These are phyloP conservation scores for Mycena chlorophos DNA, from an alignment of 768 basidiomycete species.

Conservation along the genomic window DNA sequence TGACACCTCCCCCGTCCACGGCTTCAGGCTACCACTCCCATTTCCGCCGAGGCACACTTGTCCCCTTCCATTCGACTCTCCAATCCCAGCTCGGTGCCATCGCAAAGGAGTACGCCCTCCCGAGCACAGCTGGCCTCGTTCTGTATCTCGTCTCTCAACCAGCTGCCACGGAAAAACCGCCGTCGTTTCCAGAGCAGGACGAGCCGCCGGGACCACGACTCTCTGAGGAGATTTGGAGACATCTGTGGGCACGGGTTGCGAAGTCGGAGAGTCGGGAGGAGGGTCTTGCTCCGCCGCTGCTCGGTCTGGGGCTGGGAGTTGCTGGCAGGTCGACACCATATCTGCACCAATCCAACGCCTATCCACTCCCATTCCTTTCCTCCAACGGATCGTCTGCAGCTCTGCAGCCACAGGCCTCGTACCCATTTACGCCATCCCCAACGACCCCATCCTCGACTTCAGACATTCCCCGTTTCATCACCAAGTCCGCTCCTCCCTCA, in stretches of 20 bases:
- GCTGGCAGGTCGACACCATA: constrained; percentile 44
- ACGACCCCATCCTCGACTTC: constrained; percentile 57
- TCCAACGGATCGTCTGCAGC: constrained; percentile 31
- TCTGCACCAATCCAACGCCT: constrained; percentile 39
- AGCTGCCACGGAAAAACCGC: background rate
- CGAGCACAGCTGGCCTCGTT: constrained; percentile 79
- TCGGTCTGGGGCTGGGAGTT: constrained; percentile 46
- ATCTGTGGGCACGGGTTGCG: constrained; percentile 76
- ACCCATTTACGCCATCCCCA: constrained; percentile 47
- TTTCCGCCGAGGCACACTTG: constrained; percentile 81
- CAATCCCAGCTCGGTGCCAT: constrained; percentile 84
- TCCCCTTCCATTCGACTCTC: constrained; percentile 82
- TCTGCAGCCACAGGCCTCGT: constrained; percentile 37
- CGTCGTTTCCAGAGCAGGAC: constrained; percentile 33
- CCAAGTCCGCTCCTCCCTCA: constrained; percentile 52
- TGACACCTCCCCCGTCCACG: constrained; percentile 51
- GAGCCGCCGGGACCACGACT: constrained; percentile 76
- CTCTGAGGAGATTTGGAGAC: constrained; percentile 85
- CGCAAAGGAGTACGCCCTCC: constrained; percentile 90
- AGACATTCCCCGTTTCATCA: constrained; percentile 41
- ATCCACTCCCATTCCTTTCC: constrained; percentile 41
- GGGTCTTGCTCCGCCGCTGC: constrained; percentile 40
- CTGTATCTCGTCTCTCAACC: constrained; percentile 67
- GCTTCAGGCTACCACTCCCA: constrained; percentile 79
- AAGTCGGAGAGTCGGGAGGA: constrained; percentile 58